Evolutionary conservation across 148 eudicot genomes (phyloP).

Genomic region (Fallopia convolvulus): DNA sequence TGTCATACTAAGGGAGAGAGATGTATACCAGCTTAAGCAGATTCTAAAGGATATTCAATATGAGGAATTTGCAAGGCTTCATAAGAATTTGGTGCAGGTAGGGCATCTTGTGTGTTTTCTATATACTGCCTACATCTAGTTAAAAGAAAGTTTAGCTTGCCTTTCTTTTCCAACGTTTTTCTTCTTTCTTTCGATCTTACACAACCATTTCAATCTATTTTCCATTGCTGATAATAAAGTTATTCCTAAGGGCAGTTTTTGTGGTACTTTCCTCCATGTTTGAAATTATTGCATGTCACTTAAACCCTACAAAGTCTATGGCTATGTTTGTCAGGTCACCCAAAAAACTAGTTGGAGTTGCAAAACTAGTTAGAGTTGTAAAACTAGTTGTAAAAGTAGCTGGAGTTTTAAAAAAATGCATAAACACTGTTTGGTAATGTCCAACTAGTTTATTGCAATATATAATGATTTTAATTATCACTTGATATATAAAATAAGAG

Average conservation of each 20-base stretch:
- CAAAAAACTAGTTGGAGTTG: too few species aligned
- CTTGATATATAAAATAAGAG: too few species aligned
- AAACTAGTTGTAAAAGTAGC: too few species aligned
- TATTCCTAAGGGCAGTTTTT: neutral
- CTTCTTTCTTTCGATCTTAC: neutral
- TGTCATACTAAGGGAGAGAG: slow-evolving; percentile 59
- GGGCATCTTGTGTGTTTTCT: neutral
- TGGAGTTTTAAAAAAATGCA: too few species aligned
- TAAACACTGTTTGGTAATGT: too few species aligned
- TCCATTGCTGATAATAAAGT: neutral
- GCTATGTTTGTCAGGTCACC: too few species aligned
- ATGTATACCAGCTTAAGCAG: slow-evolving; percentile 69
- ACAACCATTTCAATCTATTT: neutral
- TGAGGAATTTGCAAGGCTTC: slow-evolving; percentile 47
- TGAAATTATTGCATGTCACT: neutral
- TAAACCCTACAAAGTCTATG: neutral
- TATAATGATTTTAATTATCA: too few species aligned
- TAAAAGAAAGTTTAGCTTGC: neutral
- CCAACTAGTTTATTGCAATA: too few species aligned
- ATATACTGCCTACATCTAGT: neutral
- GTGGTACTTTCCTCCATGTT: neutral
- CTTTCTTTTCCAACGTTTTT: neutral
- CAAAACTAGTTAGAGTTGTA: too few species aligned
- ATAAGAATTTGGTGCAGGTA: slow-evolving; percentile 67
- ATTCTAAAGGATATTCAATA: slow-evolving; percentile 52